These are phyloP conservation scores for Kwoniella sp. DNA, from an alignment of 768 basidiomycete species.

Conservation along the genomic window DNA sequence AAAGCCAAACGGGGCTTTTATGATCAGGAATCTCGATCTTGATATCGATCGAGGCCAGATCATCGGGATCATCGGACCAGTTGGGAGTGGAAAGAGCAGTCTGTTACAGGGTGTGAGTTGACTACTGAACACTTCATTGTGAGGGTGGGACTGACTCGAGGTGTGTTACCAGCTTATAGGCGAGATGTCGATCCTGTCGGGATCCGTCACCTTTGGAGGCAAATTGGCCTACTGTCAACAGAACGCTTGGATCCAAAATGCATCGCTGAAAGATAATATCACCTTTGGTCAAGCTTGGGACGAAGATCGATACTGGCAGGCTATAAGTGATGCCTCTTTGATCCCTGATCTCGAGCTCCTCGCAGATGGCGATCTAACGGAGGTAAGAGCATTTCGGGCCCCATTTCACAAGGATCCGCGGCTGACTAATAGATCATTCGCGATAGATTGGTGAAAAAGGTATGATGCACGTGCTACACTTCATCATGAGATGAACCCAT, in stretches of 20 bases:
- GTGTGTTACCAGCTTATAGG: constrained; percentile 62
- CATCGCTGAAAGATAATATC: constrained; percentile 65
- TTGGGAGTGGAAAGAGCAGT: constrained; percentile 66
- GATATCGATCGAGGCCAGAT: constrained; percentile 64
- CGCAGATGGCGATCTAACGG: constrained; percentile 71
- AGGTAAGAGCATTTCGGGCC: constrained; percentile 58
- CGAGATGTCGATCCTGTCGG: constrained; percentile 66
- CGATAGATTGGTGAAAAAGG: constrained; percentile 71
- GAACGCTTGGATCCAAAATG: constrained; percentile 76
- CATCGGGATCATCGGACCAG: constrained; percentile 68
- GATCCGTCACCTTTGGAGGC: constrained; percentile 66
- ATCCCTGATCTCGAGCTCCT: constrained; percentile 68
- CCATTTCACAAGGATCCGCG: no score
- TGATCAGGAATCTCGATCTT: constrained; percentile 62
- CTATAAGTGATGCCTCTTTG: constrained; percentile 64
- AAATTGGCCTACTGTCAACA: constrained; percentile 71
- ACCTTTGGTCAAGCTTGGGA: constrained; percentile 69
- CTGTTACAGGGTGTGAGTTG: constrained; percentile 52
- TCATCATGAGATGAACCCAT: no score
- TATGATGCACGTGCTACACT: no score
- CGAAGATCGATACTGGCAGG: constrained; percentile 68
- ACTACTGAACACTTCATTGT: background rate
- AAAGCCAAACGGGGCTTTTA: constrained; percentile 57
- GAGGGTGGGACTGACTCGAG: background rate
- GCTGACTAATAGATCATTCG: no score